A percentile compares a stretch with the other conserved stretches of the same genome.
These are phyloP conservation scores for Iris macrosiphon DNA, from an alignment of 106 monocot genomes.

Conservation along the genomic window DNA sequence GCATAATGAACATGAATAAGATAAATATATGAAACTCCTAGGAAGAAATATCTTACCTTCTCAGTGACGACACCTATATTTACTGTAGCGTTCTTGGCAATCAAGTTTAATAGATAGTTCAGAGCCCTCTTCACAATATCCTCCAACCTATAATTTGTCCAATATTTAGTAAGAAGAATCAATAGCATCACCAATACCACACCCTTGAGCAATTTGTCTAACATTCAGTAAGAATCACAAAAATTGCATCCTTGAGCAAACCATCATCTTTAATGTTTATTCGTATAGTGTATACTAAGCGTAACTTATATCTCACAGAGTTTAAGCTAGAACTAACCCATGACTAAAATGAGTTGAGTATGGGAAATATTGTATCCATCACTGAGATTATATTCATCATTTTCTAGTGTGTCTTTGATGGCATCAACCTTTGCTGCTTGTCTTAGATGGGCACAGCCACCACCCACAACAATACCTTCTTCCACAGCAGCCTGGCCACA, in stretches of 20 bases:
- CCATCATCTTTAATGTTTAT: not conserved
- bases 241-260: no score
- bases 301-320: no score
- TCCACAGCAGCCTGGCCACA: conserved; percentile 58
- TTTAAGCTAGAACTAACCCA: not conserved
- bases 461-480: conserved; percentile 77
- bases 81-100: conserved; percentile 75
- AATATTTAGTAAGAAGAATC: not conserved
- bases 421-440: conserved; percentile 54
- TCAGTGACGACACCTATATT: conserved; percentile 69
- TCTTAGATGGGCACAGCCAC: conserved; percentile 62
- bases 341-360: conserved; percentile 5
- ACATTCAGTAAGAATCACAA: no score
- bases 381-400: conserved; percentile 74
- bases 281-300: not conserved
- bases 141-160: conserved; percentile 37
- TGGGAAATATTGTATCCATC: not conserved
- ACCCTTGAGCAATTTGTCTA: no score
- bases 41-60: conserved; percentile 26
- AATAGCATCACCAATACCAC: not conserved
- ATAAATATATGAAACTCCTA: not conserved
- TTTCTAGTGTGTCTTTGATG: conserved; percentile 58
- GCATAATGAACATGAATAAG: no score
- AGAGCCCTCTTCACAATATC: conserved; percentile 66
- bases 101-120: conserved; percentile 64